A percentile compares a stretch with the other conserved stretches of the same genome.
phyloP scores from a whole-genome alignment of 768 basidiomycete genomes.

The Pleurotus tuoliensis region DNA sequence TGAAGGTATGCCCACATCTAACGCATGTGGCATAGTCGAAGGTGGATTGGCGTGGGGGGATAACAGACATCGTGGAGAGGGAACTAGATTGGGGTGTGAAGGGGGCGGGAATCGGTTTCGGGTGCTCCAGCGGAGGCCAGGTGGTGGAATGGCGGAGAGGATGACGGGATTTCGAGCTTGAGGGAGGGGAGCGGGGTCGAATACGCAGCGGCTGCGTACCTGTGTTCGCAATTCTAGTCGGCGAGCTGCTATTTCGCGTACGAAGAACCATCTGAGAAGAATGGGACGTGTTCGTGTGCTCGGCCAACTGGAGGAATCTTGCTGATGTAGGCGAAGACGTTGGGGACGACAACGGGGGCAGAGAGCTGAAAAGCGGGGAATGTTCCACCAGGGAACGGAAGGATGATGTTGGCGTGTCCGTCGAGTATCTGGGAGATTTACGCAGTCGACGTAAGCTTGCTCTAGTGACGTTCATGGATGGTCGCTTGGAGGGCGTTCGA shows the following conservation, averaged over 20 bases:
- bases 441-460: not conserved
- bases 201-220: not conserved
- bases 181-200: not conserved
- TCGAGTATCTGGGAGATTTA: not conserved
- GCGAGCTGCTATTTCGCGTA: not conserved
- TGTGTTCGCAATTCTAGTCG: not conserved
- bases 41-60: not conserved
- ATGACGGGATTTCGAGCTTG: not conserved
- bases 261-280: not conserved
- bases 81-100: not conserved
- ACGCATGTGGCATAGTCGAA: slow-evolving; percentile 1
- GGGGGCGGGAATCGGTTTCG: too few relatives aligned
- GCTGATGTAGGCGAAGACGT: not conserved
- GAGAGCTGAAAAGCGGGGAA: not conserved
- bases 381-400: not conserved
- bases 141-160: slow-evolving; percentile 2
- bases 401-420: not conserved
- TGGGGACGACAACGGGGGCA: not conserved
- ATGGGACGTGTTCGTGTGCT: not conserved
- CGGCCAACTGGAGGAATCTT: not conserved
- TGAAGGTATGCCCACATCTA: slow-evolving; percentile 3
- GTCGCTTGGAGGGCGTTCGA: not conserved
- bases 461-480: not conserved
- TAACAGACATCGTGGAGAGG: not conserved
- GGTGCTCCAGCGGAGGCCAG: slow-evolving; percentile 1